Percentiles rank a stretch among this genome's conserved stretches.
These are phyloP conservation scores for Fusarium denticulatum DNA, from an alignment of 2,329 filamentous ascomycete genomes.

Conservation along the genomic window DNA sequence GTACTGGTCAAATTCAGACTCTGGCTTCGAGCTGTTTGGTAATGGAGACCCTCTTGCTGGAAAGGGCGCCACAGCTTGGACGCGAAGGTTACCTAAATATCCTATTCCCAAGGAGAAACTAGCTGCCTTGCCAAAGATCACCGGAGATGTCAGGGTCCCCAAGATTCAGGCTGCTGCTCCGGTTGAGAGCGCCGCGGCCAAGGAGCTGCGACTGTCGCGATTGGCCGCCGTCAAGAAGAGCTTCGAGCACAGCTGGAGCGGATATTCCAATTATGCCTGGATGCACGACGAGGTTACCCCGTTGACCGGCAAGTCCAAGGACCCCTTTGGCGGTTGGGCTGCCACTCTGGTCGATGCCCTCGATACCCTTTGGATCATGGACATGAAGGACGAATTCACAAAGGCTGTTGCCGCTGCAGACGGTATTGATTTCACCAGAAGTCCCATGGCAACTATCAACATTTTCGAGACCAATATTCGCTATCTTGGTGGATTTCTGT, in stretches of 20 bases:
- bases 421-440: slow-evolving; percentile 67
- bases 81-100: slow-evolving; percentile 34
- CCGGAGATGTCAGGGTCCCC: slow-evolving; percentile 35
- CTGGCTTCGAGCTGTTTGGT: slow-evolving; percentile 28
- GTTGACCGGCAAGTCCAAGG: slow-evolving; percentile 58
- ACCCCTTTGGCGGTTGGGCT: slow-evolving; percentile 72
- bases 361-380: slow-evolving; percentile 77
- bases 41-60: slow-evolving; percentile 36
- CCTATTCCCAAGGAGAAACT: slow-evolving; percentile 38
- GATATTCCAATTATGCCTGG: slow-evolving; percentile 71
- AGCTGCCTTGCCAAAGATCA: slow-evolving; percentile 49
- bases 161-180: slow-evolving; percentile 48
- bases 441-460: slow-evolving; percentile 59
- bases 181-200: slow-evolving; percentile 38
- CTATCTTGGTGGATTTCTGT: slow-evolving; percentile 72
- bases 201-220: slow-evolving; percentile 50
- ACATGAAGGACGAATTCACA: slow-evolving; percentile 69
- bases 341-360: slow-evolving; percentile 71
- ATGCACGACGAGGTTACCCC: slow-evolving; percentile 70
- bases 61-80: slow-evolving; percentile 38
- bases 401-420: slow-evolving; percentile 66
- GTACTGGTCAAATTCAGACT: slow-evolving; percentile 36
- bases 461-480: slow-evolving; percentile 76
- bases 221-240: slow-evolving; percentile 58
- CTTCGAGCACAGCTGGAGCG: slow-evolving; percentile 66